phyloP scores from a whole-genome alignment of 352 stramenopile genomes.

The Phytopythium oedochilum region DNA sequence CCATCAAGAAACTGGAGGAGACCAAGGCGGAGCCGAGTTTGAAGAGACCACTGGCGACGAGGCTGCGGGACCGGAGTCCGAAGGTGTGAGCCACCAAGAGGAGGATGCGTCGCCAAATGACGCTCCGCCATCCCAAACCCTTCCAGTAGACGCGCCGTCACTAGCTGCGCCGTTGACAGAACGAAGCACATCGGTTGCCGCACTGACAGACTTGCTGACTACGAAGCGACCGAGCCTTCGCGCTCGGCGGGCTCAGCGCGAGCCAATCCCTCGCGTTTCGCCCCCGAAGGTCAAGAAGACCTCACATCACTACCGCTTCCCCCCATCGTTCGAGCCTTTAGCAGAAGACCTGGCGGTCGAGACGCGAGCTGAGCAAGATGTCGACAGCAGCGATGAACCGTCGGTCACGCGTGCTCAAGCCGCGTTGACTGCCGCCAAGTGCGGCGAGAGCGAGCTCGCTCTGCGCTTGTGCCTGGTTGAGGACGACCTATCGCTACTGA shows the following conservation, averaged over 20 bases:
- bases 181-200: not conserved
- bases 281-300: not conserved
- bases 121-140: not conserved
- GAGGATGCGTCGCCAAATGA: conserved; percentile 2
- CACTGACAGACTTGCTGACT: not conserved
- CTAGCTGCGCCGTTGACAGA: not conserved
- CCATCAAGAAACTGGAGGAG: conserved; percentile 5
- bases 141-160: not conserved
- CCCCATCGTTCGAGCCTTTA: not conserved
- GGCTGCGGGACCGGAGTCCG: conserved; percentile 14
- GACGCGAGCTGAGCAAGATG: not conserved
- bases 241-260: not conserved
- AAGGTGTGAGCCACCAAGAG: not conserved
- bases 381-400: conserved; percentile 4
- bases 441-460: conserved; percentile 42
- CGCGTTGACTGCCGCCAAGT: conserved; percentile 27
- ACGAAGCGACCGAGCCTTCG: not conserved
- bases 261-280: not conserved
- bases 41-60: conserved; percentile 25
- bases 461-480: conserved; percentile 52
- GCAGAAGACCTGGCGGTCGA: not conserved
- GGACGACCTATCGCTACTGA: conserved; percentile 38
- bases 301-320: not conserved
- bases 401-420: conserved; percentile 39
- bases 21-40: conserved; percentile 18